Evolutionary conservation across 192 early-diverging fungal species (phyloP).

Genomic region (Chytriomyces confervae): DNA sequence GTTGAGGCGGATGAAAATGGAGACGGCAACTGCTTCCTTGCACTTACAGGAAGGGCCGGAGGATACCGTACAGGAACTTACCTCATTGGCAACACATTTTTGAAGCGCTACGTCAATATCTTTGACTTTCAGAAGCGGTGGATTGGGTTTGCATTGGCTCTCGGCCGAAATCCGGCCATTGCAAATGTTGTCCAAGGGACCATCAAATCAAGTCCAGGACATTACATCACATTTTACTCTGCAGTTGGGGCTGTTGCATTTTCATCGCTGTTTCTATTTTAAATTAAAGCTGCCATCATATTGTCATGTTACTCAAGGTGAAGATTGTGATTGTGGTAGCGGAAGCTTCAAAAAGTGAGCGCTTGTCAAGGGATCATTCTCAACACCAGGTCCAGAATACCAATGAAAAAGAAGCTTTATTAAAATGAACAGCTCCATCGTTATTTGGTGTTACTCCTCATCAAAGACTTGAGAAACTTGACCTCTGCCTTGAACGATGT

Average conservation of each 20-base stretch:
- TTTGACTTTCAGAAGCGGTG: constrained; percentile 11
- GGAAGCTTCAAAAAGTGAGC: too few species aligned
- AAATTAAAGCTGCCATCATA: too few species aligned
- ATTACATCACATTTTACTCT: too few species aligned
- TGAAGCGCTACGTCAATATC: constrained; percentile 18
- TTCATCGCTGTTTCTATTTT: too few species aligned
- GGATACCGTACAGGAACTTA: not conserved
- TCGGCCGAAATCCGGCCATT: not conserved
- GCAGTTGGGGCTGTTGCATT: too few species aligned
- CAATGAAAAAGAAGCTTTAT: too few species aligned
- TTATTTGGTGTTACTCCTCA: not conserved
- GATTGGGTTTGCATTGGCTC: not conserved
- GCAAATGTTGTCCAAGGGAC: not conserved
- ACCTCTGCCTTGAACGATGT: constrained; percentile 16
- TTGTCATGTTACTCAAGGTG: too few species aligned
- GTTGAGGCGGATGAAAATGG: not conserved
- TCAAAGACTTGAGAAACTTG: constrained; percentile 25
- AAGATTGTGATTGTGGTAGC: too few species aligned
- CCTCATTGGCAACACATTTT: constrained; percentile 22
- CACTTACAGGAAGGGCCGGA: not conserved
- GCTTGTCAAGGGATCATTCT: too few species aligned
- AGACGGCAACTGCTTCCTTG: not conserved
- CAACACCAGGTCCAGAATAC: too few species aligned
- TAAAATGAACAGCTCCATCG: not conserved
- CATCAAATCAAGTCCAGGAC: not conserved